These are phyloP conservation scores for Ormosia emarginata DNA, from an alignment of 306 rosid genomes.

Conservation along the genomic window DNA sequence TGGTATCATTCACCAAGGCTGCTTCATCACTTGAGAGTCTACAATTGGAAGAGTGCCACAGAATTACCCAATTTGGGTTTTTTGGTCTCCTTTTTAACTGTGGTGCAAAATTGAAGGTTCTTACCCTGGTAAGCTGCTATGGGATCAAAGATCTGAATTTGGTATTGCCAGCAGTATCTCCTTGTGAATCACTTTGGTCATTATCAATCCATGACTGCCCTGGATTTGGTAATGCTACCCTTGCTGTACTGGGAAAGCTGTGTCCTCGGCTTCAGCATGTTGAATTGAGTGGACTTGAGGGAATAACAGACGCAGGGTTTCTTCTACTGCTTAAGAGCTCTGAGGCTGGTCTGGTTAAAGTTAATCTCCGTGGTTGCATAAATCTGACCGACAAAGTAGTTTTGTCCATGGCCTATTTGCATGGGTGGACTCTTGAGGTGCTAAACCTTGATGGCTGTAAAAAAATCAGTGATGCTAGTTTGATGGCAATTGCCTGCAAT, in stretches of 20 bases:
- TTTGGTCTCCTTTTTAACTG: slow-evolving; percentile 66
- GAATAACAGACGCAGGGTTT: slow-evolving; percentile 71
- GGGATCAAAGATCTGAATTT: slow-evolving; percentile 67
- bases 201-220: slow-evolving; percentile 70
- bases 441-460: slow-evolving; percentile 71
- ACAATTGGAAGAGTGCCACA: slow-evolving; percentile 89
- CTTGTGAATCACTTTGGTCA: slow-evolving; percentile 50
- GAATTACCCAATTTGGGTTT: slow-evolving; percentile 77
- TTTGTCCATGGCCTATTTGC: slow-evolving; percentile 46
- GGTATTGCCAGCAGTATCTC: slow-evolving; percentile 38
- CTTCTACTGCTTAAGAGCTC: slow-evolving; percentile 54
- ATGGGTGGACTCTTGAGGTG: slow-evolving; percentile 67
- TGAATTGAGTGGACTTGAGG: slow-evolving; percentile 71
- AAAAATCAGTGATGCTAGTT: slow-evolving; percentile 55
- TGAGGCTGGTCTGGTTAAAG: slow-evolving; percentile 65
- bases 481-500: slow-evolving; percentile 58
- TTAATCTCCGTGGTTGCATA: slow-evolving; percentile 66
- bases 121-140: slow-evolving; percentile 63
- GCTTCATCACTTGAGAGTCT: slow-evolving; percentile 75
- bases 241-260: slow-evolving; percentile 63
- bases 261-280: slow-evolving; percentile 68
- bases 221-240: slow-evolving; percentile 68
- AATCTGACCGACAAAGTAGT: slow-evolving; percentile 66
- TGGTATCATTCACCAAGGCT: slow-evolving; percentile 65
- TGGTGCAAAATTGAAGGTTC: slow-evolving; percentile 64